Evolutionary conservation across 371 early-diverging fungal species (phyloP).

Genomic region (Mucor lusitanicus): DNA sequence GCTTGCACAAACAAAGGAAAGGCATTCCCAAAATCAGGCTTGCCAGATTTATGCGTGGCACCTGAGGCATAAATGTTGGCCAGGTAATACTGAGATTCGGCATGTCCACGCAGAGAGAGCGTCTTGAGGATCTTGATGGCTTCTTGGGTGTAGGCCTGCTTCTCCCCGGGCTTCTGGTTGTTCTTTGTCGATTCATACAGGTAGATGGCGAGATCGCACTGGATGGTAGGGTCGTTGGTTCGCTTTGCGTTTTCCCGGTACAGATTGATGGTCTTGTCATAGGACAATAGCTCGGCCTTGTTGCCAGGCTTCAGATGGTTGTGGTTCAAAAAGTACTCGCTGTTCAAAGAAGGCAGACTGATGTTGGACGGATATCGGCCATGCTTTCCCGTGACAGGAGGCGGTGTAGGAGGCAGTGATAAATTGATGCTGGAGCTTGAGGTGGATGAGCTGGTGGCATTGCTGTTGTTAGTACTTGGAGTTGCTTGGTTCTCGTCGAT

Average conservation of each 20-base stretch:
- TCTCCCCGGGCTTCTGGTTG: slow-evolving; percentile 31
- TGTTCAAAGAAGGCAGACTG: slow-evolving; percentile 17
- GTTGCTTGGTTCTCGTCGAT: not conserved
- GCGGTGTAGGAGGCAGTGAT: slow-evolving; percentile 5
- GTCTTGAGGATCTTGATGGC: slow-evolving; percentile 61
- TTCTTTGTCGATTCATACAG: slow-evolving; percentile 63
- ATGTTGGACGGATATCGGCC: slow-evolving; percentile 13
- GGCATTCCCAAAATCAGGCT: slow-evolving; percentile 63
- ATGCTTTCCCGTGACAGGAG: not conserved
- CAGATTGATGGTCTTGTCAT: slow-evolving; percentile 67
- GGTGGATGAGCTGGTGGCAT: slow-evolving; percentile 1
- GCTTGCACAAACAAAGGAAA: slow-evolving; percentile 70
- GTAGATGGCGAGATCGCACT: slow-evolving; percentile 76
- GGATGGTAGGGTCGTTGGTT: slow-evolving; percentile 73
- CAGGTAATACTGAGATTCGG: slow-evolving; percentile 65
- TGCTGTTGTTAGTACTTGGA: not conserved
- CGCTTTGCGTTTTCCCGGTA: slow-evolving; percentile 65
- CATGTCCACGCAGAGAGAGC: slow-evolving; percentile 58
- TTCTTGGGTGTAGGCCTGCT: slow-evolving; percentile 53
- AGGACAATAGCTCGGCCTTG: slow-evolving; percentile 63
- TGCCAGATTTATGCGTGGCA: slow-evolving; percentile 45
- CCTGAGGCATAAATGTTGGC: slow-evolving; percentile 68
- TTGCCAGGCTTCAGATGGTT: slow-evolving; percentile 66
- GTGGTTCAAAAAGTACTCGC: slow-evolving; percentile 55
- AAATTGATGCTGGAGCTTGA: slow-evolving; percentile 7